Percentiles rank a stretch among this genome's conserved stretches.
These are phyloP conservation scores for Sporobolus alterniflorus DNA, from an alignment of 202 grass and related monocot species.

Conservation along the genomic window DNA sequence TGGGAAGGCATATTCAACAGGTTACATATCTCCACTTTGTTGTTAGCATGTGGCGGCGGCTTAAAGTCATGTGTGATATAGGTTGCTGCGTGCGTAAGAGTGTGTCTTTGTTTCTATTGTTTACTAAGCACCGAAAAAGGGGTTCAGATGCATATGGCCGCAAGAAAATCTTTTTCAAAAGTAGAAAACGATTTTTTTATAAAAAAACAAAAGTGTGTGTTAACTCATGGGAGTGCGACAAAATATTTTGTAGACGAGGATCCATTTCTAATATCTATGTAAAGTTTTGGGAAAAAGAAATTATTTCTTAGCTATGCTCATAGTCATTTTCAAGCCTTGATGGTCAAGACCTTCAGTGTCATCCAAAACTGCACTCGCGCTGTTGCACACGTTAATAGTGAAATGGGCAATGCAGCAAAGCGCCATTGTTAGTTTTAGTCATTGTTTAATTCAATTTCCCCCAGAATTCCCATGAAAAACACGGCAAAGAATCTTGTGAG, in stretches of 20 bases:
- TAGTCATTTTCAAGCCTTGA: background rate
- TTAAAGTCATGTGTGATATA: background rate
- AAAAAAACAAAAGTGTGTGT: background rate
- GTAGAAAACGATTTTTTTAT: background rate
- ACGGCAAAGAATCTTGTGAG: background rate
- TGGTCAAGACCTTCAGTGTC: background rate
- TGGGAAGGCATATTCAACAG: background rate
- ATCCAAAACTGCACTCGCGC: background rate
- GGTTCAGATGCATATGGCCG: background rate
- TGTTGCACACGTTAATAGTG: background rate
- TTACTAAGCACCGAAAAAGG: background rate
- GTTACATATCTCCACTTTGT: background rate
- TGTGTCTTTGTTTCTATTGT: background rate
- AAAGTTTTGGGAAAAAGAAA: background rate
- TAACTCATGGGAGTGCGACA: background rate
- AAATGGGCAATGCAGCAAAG: background rate
- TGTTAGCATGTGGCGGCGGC: background rate
- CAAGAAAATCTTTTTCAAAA: background rate
- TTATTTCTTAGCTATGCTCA: background rate
- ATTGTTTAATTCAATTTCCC: background rate
- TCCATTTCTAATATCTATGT: background rate
- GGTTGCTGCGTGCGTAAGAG: background rate
- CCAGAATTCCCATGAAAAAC: background rate
- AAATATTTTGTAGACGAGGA: background rate
- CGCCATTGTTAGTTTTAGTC: background rate